Evolutionary conservation across 306 rosid species (phyloP), one percentile per base, ranked within the genome.

Genomic region (apple (Malus domestica)): DNA sequence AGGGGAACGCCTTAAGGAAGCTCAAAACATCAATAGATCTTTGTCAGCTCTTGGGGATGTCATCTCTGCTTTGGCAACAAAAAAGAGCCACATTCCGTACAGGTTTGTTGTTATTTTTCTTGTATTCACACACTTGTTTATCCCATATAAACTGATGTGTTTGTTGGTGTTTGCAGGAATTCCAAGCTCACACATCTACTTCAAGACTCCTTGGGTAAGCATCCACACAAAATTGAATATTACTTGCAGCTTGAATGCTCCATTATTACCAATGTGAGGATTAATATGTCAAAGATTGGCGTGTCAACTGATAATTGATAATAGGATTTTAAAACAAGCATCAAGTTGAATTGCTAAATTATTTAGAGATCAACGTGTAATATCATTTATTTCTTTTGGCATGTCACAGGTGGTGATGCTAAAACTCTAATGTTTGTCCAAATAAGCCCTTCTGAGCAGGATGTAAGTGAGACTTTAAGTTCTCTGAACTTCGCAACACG

Each of bases 341-440:
- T 57, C 25, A 57, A 57, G 13, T 57, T 57, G 62, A 57, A n/a
- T 57, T n/a, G 0, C 62, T 57, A 12, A 8, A 20, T 57, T n/a
- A 57, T 57, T 20, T 57, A 19, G 54, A 60, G 71, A 29, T 30
- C 44, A 9, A 25, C 3, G 10, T 29, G 60, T 70, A 51, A 70
- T 70, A 27, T 14, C 25, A 1, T 18, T 19, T 10, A 6, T 44
- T 25, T 51, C 15, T 45, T 65, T 71, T 71, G 15, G 19, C 27
- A 44, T 62, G 67, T 42, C 30, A n/a, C 67, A 64, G 82, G 82
- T 40, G 82, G 82, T 19, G 77, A 79, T 71, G 77, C 82, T 33
- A 79, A 79, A 70, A 79, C 78, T 38, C 67, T 79, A 40, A 79
- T 79, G 82, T 79, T 79, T 72, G 73, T 79, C 32, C 82, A 79